A percentile compares a stretch with the other conserved stretches of the same genome.
Evolutionary conservation across 176 grass and related monocot genomes (phyloP).

Genomic region (Oryza punctata): DNA sequence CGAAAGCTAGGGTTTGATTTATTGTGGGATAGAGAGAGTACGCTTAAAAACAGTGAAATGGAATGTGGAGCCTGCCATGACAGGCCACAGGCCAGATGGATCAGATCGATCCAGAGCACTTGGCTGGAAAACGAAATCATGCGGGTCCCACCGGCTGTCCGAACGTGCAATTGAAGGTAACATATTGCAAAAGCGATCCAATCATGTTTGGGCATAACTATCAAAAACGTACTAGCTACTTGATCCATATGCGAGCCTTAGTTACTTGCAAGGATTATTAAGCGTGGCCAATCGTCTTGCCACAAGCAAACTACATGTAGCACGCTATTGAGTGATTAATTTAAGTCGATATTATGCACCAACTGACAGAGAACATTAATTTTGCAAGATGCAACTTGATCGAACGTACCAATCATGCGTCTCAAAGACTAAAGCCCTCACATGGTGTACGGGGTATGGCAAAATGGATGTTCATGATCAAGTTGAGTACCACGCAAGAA

Average conservation of each 20-base stretch:
- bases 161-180: background rate
- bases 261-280: background rate
- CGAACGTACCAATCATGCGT: background rate
- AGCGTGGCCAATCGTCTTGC: background rate
- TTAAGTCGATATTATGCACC: background rate
- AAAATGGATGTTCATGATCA: background rate
- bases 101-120: background rate
- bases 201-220: background rate
- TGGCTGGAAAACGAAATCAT: background rate
- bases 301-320: background rate
- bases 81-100: constrained; percentile 7
- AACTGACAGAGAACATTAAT: background rate
- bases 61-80: constrained; percentile 20
- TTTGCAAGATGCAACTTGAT: background rate
- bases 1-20: no score
- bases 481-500: background rate
- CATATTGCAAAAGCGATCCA: background rate
- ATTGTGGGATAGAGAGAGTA: no score
- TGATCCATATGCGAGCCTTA: background rate
- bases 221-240: background rate
- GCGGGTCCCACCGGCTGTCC: background rate
- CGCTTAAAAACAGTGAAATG: background rate
- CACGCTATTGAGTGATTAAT: background rate
- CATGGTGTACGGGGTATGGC: background rate
- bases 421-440: background rate